Percentiles rank a stretch among this genome's conserved stretches.
phyloP scores from a whole-genome alignment of 1,284 basidiomycete genomes.

The Exsudoporus floridanus region DNA sequence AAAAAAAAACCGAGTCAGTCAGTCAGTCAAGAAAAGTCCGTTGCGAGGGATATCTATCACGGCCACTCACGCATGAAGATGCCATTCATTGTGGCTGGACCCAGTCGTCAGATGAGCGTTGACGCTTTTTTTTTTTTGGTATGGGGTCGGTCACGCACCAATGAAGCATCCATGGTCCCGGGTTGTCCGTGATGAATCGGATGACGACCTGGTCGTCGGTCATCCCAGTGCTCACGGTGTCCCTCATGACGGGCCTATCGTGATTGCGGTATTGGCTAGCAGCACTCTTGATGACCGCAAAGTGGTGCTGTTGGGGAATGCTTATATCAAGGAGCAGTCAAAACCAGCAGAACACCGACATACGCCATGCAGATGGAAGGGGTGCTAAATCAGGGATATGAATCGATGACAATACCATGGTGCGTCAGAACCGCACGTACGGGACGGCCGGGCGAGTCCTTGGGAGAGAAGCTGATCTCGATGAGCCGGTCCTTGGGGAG shows the following conservation, averaged over 20 bases:
- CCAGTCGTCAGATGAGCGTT: neutral
- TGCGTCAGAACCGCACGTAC: constrained; percentile 18
- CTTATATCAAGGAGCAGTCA: neutral
- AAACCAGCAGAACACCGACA: constrained; percentile 5
- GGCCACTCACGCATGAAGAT: constrained; percentile 16
- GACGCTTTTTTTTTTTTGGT: neutral
- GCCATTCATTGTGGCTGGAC: constrained; percentile 34
- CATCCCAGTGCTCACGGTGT: constrained; percentile 33
- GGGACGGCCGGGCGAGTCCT: constrained; percentile 32
- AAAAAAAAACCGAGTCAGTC: neutral
- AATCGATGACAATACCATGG: neutral
- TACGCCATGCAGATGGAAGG: constrained; percentile 45
- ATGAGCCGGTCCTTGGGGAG: constrained; percentile 42
- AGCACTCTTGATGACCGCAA: constrained; percentile 40
- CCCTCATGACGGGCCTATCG: constrained; percentile 38
- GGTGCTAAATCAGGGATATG: constrained; percentile 26
- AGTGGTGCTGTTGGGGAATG: constrained; percentile 34
- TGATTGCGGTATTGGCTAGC: constrained; percentile 37
- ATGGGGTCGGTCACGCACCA: constrained; percentile 13
- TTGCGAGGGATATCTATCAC: neutral
- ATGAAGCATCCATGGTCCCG: constrained; percentile 30
- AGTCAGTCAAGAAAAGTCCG: too few relatives aligned
- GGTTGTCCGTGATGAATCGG: constrained; percentile 36
- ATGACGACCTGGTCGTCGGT: constrained; percentile 39
- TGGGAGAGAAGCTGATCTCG: constrained; percentile 41